These are phyloP conservation scores for Neotropicomus parvogracilis DNA, from an alignment of 1,284 basidiomycete species.

Conservation along the genomic window DNA sequence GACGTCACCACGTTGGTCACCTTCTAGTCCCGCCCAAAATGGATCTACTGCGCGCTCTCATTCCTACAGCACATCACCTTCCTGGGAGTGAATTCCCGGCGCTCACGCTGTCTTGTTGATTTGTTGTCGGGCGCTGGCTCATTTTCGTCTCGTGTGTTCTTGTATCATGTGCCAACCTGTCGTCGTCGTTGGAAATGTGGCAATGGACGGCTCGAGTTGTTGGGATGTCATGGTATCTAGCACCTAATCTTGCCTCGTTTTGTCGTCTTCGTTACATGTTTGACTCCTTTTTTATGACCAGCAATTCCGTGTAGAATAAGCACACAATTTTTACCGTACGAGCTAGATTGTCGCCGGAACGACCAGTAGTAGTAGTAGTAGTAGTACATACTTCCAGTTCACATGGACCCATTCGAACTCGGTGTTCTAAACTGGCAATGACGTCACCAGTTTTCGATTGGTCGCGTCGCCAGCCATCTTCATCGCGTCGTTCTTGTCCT, in stretches of 20 bases:
- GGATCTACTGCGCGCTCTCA: constrained; percentile 39
- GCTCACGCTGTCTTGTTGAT: constrained; percentile 11
- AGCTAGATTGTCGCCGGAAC: constrained; percentile 1
- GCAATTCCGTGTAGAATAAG: constrained; percentile 38
- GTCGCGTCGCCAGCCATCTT: too few relatives aligned
- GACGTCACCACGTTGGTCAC: constrained; percentile 78
- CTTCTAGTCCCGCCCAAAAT: constrained; percentile 69
- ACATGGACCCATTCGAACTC: too few relatives aligned
- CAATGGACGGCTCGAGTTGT: neutral
- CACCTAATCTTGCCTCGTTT: constrained; percentile 24
- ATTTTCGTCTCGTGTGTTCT: constrained; percentile 4
- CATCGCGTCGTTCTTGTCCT: too few relatives aligned
- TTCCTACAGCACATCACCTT: constrained; percentile 53
- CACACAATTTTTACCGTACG: constrained; percentile 19
- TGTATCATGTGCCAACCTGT: constrained; percentile 3
- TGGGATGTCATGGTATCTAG: constrained; percentile 20
- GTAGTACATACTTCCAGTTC: neutral
- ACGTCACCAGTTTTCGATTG: too few relatives aligned
- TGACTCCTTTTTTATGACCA: constrained; percentile 15
- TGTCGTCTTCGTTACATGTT: constrained; percentile 16
- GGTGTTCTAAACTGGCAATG: neutral
- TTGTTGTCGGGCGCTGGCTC: constrained; percentile 12
- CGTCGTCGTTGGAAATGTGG: constrained; percentile 10
- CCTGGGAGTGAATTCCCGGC: constrained; percentile 46
- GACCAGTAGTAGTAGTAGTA: neutral